phyloP scores from a whole-genome alignment of 73 alveolate species.

The Paramecium primaurelia region DNA sequence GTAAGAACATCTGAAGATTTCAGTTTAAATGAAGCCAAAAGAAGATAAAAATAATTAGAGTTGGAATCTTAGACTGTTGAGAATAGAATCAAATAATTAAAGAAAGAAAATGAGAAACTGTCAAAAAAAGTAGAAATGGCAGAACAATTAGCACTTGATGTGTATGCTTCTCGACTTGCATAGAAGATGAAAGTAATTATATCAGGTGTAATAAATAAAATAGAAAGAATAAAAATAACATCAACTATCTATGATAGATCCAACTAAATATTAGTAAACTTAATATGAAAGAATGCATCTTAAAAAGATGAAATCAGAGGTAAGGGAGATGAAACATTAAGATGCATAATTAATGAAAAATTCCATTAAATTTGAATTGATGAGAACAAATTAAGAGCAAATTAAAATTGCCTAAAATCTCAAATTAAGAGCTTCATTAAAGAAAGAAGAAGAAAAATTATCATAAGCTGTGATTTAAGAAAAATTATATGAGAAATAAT shows the following conservation, averaged over 20 bases:
- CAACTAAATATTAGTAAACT: neutral
- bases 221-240: neutral
- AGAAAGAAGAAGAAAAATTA: neutral
- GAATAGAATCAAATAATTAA: neutral
- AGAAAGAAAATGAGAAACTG: conserved; percentile 38
- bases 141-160: neutral
- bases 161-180: neutral
- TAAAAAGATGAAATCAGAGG: neutral
- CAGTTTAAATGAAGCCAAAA: neutral
- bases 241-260: neutral
- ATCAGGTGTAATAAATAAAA: neutral
- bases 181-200: neutral
- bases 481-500: neutral
- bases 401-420: neutral
- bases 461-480: neutral
- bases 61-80: neutral
- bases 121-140: neutral
- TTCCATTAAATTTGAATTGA: neutral
- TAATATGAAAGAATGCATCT: neutral
- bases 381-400: neutral
- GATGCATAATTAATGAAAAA: neutral
- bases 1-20: neutral
- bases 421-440: neutral
- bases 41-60: neutral
- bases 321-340: neutral